phyloP scores from a whole-genome alignment of 371 early-diverging fungal genomes.

The Mortierella sp. region DNA sequence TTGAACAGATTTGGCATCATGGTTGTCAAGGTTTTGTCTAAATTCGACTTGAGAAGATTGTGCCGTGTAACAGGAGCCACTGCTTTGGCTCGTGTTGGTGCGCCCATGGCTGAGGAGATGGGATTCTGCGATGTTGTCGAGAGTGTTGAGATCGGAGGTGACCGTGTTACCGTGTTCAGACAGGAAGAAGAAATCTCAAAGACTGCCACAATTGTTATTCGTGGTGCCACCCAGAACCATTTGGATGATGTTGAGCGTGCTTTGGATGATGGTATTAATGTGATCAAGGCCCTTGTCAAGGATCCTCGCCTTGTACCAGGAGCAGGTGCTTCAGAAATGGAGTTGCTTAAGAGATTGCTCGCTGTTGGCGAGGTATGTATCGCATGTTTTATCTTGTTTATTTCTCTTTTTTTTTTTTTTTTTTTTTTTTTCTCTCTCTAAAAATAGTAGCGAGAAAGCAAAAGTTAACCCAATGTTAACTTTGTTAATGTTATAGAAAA shows the following conservation, averaged over 20 bases:
- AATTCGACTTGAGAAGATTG: constrained; percentile 96
- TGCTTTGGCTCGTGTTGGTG: constrained; percentile 92
- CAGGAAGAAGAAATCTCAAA: constrained; percentile 86
- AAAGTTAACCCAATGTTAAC: background rate
- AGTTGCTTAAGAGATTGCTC: constrained; percentile 83
- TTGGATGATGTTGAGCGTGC: constrained; percentile 99
- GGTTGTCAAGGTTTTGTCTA: constrained; percentile 92
- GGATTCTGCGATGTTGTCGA: constrained; percentile 97
- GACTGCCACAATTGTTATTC: constrained; percentile 96
- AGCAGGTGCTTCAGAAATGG: constrained; percentile 97
- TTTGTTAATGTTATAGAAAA: constrained; percentile 66
- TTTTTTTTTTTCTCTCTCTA: background rate
- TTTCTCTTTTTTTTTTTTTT: background rate
- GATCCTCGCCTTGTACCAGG: constrained; percentile 93
- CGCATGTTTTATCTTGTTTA: background rate
- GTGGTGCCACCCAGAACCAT: constrained; percentile 97
- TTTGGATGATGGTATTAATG: constrained; percentile 98
- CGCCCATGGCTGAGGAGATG: constrained; percentile 97
- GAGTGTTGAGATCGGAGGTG: constrained; percentile 96
- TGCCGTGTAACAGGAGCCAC: constrained; percentile 96
- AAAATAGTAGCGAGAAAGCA: background rate
- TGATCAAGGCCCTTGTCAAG: constrained; percentile 93
- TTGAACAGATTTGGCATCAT: constrained; percentile 92
- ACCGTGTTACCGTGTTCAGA: constrained; percentile 96
- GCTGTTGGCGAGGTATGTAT: constrained; percentile 69